phyloP scores from a whole-genome alignment of 2,329 filamentous ascomycete species.

The Phyllosticta ampelicida region DNA sequence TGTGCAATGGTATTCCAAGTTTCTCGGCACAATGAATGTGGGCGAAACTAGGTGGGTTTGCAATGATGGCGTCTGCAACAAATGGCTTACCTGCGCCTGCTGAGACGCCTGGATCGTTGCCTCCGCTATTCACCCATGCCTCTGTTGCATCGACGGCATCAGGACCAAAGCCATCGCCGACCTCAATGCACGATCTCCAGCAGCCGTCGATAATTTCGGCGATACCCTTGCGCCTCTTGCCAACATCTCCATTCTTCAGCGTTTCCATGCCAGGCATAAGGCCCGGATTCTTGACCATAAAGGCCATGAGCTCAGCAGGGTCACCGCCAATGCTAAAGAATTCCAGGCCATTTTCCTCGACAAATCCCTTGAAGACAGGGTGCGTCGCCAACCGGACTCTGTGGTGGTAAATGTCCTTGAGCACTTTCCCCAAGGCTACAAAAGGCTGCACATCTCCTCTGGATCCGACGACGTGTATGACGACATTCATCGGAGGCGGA shows the following conservation, averaged over 20 bases:
- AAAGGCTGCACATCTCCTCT: constrained; percentile 42
- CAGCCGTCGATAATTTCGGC: constrained; percentile 72
- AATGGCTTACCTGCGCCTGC: constrained; percentile 47
- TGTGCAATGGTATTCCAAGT: constrained; percentile 61
- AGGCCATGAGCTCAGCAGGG: constrained; percentile 49
- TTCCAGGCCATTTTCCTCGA: constrained; percentile 39
- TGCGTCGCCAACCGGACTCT: constrained; percentile 40
- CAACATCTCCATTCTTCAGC: constrained; percentile 65
- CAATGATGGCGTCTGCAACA: constrained; percentile 72
- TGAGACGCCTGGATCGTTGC: constrained; percentile 33
- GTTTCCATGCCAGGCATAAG: constrained; percentile 75
- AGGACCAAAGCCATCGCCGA: constrained; percentile 53
- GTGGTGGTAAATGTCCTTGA: constrained; percentile 39
- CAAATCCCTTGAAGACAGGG: constrained; percentile 39
- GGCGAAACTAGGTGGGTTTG: constrained; percentile 67
- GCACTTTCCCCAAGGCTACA: constrained; percentile 38
- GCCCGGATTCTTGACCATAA: constrained; percentile 84
- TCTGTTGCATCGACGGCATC: constrained; percentile 44
- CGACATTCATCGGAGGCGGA: constrained; percentile 38
- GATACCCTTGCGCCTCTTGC: constrained; percentile 62
- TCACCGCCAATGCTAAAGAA: constrained; percentile 43
- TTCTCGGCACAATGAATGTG: constrained; percentile 68
- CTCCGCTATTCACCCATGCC: constrained; percentile 32
- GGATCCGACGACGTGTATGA: constrained; percentile 40
- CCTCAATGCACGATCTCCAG: constrained; percentile 77